Evolutionary conservation across 2,329 filamentous ascomycete genomes (phyloP), one percentile per base, ranked within the genome.

Genomic region (Aureobasidium sp.): DNA sequence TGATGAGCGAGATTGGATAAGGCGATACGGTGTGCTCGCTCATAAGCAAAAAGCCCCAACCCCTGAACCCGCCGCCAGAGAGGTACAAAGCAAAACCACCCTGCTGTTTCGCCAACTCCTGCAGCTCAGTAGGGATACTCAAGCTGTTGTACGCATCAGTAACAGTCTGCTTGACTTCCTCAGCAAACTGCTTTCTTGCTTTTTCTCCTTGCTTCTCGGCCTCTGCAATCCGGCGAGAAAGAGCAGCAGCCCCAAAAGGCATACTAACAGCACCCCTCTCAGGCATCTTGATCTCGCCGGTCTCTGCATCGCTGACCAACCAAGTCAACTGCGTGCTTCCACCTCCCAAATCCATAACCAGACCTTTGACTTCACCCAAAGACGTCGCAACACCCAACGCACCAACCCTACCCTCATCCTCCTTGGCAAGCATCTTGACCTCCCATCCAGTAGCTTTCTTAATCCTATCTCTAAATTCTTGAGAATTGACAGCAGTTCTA

Each of bases 11-110:
- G 32, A 96, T 88, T 0, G 92, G 92, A 71, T 96, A 97, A 0
- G 90, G 90, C 59, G 82, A 78, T 47, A 90, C 82, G 7, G 78
- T 74, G 68, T 93, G 89, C 66, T 84, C 82, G 70, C 88, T 86
- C 88, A 96, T 92, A 59, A 96, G 80, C 69, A 96, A 86, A 73
- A 90, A 95, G 7, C 91, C 92, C 79, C 95, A 96, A 16, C 92
- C 92, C 41, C 92, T 81, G 71, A 96, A 96, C 0, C 92, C 92
- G 29, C 92, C 92, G 48, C 92, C 92, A 65, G 89, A 96, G 62
- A 97, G 85, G 71, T 92, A 96, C 9, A 96, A 78, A 37, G 88
- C 84, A 62, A 91, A 79, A 4, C 82, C 82, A 1, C 77, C 78
- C 1, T 77, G 67, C 9, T 72, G 68, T 32, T 76, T 72, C 16